These are phyloP conservation scores for Carallia brachiata DNA, from an alignment of 345 rosid species.

Conservation along the genomic window DNA sequence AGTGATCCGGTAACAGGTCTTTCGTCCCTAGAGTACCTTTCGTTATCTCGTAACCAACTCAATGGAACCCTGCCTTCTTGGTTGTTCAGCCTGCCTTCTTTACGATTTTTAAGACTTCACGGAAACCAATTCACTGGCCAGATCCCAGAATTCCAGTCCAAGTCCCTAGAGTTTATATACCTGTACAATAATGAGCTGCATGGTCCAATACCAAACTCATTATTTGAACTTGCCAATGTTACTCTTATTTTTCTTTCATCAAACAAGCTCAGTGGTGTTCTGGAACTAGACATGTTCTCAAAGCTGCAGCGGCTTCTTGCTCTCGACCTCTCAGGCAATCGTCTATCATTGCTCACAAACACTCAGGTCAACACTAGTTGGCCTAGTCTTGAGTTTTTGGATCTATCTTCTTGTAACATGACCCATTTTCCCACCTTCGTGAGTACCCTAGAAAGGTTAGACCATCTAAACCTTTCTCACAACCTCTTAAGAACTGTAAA, in stretches of 20 bases:
- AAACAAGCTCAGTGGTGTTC: constrained; percentile 24
- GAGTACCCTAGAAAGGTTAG: background rate
- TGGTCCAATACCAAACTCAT: constrained; percentile 25
- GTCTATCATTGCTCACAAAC: background rate
- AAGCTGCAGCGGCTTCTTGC: background rate
- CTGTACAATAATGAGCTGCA: constrained; percentile 13
- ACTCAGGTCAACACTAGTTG: background rate
- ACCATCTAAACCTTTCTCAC: background rate
- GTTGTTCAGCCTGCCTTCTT: constrained; percentile 13
- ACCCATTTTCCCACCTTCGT: constrained; percentile 12
- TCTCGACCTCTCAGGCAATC: constrained; percentile 17
- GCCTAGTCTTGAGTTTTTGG: background rate
- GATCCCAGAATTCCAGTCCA: constrained; percentile 9
- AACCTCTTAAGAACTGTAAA: constrained; percentile 18
- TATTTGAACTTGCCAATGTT: constrained; percentile 20
- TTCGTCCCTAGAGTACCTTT: background rate
- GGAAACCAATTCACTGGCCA: constrained; percentile 11
- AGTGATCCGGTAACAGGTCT: background rate
- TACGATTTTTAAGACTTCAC: background rate
- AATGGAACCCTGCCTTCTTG: constrained; percentile 21
- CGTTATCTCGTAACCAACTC: constrained; percentile 3
- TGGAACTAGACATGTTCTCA: constrained; percentile 18
- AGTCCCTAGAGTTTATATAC: background rate
- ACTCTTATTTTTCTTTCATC: constrained; percentile 6
- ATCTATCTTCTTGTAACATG: constrained; percentile 22